Evolutionary conservation across 805 yeast species (phyloP).

Genomic region (Metschnikowia aberdeeniae): DNA sequence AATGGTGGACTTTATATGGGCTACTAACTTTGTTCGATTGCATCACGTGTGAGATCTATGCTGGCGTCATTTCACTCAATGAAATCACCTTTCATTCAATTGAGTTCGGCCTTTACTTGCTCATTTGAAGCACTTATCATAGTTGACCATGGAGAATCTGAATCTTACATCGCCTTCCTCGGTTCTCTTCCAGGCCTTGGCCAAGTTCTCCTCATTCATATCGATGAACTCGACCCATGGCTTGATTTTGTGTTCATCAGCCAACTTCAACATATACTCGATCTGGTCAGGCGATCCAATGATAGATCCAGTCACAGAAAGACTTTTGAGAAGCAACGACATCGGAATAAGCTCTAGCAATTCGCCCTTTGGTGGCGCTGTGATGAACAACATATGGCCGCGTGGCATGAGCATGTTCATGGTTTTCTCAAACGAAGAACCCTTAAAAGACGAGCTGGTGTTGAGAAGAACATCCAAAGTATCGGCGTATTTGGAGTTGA

Average conservation of each 20-base stretch:
- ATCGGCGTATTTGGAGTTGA: slow-evolving; percentile 5
- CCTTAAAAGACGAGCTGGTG: slow-evolving; percentile 11
- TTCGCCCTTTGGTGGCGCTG: slow-evolving; percentile 9
- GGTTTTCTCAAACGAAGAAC: slow-evolving; percentile 10
- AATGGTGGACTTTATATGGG: slow-evolving; percentile 72
- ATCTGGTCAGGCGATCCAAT: slow-evolving; percentile 8
- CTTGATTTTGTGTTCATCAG: slow-evolving; percentile 6
- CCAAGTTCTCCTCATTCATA: slow-evolving; percentile 8
- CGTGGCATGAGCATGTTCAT: slow-evolving; percentile 6
- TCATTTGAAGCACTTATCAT: slow-evolving; percentile 8
- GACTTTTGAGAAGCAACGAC: slow-evolving; percentile 4
- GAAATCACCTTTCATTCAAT: no score
- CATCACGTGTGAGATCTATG: background rate
- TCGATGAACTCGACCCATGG: slow-evolving; percentile 12
- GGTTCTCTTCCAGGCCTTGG: slow-evolving; percentile 7
- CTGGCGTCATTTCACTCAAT: background rate
- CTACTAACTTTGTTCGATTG: slow-evolving; percentile 9
- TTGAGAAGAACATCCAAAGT: slow-evolving; percentile 8
- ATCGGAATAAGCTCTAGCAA: slow-evolving; percentile 1
- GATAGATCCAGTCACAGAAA: slow-evolving; percentile 7
- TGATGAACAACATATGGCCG: slow-evolving; percentile 9
- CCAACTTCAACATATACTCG: slow-evolving; percentile 9
- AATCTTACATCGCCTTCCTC: slow-evolving; percentile 9
- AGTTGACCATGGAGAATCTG: slow-evolving; percentile 10
- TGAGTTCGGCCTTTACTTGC: background rate